Percentiles rank a stretch among this genome's conserved stretches.
Evolutionary conservation across 371 early-diverging fungal species (phyloP).

Genomic region (Parasitella parasitica): DNA sequence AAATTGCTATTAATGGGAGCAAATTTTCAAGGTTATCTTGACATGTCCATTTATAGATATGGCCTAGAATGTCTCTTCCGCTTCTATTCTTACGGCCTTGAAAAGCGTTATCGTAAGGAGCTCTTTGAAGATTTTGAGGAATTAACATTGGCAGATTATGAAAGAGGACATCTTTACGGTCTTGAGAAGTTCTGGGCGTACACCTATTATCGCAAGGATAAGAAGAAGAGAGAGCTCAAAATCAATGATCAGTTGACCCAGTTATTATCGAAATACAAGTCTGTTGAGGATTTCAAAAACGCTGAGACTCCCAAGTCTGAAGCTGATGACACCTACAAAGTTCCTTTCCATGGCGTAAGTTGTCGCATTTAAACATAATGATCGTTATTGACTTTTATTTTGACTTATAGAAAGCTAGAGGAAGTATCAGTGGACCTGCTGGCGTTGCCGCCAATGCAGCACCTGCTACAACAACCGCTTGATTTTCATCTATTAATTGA

Average conservation of each 20-base stretch:
- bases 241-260: constrained; percentile 63
- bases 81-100: constrained; percentile 95
- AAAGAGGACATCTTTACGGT: constrained; percentile 82
- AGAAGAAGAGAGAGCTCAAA: constrained; percentile 69
- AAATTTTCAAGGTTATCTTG: background rate
- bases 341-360: constrained; percentile 55
- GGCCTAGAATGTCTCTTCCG: constrained; percentile 96
- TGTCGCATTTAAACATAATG: background rate
- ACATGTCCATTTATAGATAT: constrained; percentile 49
- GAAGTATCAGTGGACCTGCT: constrained; percentile 45
- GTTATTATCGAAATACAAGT: constrained; percentile 68
- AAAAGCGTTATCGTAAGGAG: constrained; percentile 84
- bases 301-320: constrained; percentile 32
- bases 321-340: constrained; percentile 41
- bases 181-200: constrained; percentile 98
- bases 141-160: constrained; percentile 77
- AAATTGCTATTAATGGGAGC: background rate
- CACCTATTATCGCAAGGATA: constrained; percentile 87
- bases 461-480: background rate
- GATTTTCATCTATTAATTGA: background rate
- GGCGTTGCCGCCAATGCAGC: background rate
- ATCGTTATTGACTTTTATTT: background rate
- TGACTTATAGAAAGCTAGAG: constrained; percentile 33
- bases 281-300: constrained; percentile 74
- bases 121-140: constrained; percentile 90